phyloP scores from a whole-genome alignment of 306 rosid genomes.

The Quercus variabilis region DNA sequence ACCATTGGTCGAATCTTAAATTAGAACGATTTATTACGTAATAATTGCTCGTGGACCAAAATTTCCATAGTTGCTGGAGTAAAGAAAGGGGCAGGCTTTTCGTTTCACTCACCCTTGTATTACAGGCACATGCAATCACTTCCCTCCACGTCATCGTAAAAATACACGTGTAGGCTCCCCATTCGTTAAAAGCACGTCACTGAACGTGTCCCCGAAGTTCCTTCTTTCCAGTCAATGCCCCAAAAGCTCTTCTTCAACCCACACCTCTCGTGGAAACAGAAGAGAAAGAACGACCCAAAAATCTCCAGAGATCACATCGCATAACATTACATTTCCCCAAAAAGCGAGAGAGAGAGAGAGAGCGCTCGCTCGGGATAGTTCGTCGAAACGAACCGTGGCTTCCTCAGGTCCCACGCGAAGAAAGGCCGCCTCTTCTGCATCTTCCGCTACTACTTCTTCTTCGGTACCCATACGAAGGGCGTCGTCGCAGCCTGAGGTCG shows the following conservation, averaged over 20 bases:
- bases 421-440: constrained; percentile 55
- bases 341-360: too few relatives aligned
- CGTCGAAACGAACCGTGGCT: constrained; percentile 80
- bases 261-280: not conserved
- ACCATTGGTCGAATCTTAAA: too few relatives aligned
- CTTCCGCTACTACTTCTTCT: constrained; percentile 19
- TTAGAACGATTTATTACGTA: too few relatives aligned
- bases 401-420: constrained; percentile 89
- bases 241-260: not conserved
- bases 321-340: too few relatives aligned
- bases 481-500: constrained; percentile 43
- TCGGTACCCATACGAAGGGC: constrained; percentile 60
- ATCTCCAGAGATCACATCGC: constrained; percentile 3
- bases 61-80: too few relatives aligned
- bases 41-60: too few relatives aligned
- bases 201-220: constrained; percentile 23
- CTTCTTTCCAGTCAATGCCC: not conserved
- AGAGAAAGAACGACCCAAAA: not conserved
- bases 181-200: constrained; percentile 35
- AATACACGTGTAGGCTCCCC: not conserved
- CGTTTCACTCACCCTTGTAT: constrained; percentile 7
- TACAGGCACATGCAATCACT: constrained; percentile 9
- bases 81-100: not conserved
- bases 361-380: constrained; percentile 18
- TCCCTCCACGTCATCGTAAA: constrained; percentile 19